Conservation (phyloP, 2,329 filamentous ascomycete species). For the Graphilbum fragrans region DNA sequence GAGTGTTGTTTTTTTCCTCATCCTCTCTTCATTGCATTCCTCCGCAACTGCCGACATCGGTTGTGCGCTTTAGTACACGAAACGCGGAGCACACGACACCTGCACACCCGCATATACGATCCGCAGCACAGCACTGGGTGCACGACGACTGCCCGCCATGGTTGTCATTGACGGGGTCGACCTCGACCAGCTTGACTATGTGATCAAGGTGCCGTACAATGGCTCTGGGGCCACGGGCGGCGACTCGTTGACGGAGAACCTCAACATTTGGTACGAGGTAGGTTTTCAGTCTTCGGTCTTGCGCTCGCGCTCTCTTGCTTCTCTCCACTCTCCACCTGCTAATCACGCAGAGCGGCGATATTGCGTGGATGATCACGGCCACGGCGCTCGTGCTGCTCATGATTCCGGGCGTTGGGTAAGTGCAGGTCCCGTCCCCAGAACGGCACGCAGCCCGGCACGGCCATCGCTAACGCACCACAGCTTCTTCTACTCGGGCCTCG, state of each 20-base stretch:
- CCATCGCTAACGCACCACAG: no score
- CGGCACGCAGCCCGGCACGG: neutral
- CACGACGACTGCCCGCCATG: no score
- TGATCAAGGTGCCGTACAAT: constrained; percentile 46
- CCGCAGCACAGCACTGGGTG: no score
- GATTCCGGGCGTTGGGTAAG: constrained; percentile 76
- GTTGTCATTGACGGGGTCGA: constrained; percentile 24
- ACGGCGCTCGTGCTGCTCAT: constrained; percentile 80
- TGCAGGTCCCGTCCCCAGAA: no score
- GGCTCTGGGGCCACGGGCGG: constrained; percentile 53
- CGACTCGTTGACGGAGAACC: constrained; percentile 52
- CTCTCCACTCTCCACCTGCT: constrained; percentile 13
- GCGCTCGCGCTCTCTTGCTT: neutral
- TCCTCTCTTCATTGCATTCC: no score
- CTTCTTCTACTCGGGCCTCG: constrained; percentile 89
- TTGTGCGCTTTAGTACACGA: no score
- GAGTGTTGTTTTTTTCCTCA: no score
- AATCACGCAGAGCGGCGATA: constrained; percentile 56
- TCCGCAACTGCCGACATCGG: no score
- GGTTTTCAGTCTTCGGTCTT: constrained; percentile 12
- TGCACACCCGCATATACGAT: no score
- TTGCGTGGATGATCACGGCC: constrained; percentile 71
- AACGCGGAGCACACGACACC: no score
- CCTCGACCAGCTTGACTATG: constrained; percentile 30
- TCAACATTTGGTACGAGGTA: constrained; percentile 72